Evolutionary conservation across 169 alveolate genomes (phyloP), one percentile per base, ranked within the genome.

Genomic region (Amoebophrya sp.): DNA sequence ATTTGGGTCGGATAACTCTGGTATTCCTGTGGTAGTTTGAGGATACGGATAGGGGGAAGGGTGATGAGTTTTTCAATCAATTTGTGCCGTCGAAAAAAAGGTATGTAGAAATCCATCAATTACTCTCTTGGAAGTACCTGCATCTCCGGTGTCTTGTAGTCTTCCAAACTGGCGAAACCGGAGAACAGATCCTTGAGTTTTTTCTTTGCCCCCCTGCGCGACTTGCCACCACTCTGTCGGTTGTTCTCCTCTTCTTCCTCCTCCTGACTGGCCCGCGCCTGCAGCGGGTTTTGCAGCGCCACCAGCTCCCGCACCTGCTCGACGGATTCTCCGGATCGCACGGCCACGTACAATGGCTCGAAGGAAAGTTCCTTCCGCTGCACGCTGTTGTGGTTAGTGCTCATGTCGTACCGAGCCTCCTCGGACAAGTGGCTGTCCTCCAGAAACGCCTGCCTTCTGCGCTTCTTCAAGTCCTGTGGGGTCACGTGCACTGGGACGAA

Each of bases 241-340:
- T n/a, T n/a, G n/a, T n/a, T n/a, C n/a, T n/a, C n/a, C n/a, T n/a
- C n/a, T 7, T 47, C 66, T 12, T 18, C 66, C 18, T 47, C 66
- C 18, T 7, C 66, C 35, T 2, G 1, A 25, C 10, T 25, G 32
- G 83, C 29, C 32, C 35, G 83, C 38, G 83, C 83, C 38, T n/a
- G 83, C 38, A 66, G 10, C 35, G 83, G 83, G 83, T 66, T n/a
- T 25, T 18, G 39, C 29, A 66, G 83, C 35, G 83, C 83, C 32
- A 66, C 83, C 35, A 66, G 35, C 18, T 66, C 83, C 83, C 83
- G 29, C 83, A 66, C 83, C 83, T 66, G 39, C 83, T 66, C 83
- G 35, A 66, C 83, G 2, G 54, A 2, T 41, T 41, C 54, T 2
- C 12, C 54, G 23, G 54, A 41, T 12, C 54, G 2, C 54, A 41